Evolutionary conservation across 192 early-diverging fungal species (phyloP), one percentile per base, ranked within the genome.

Genomic region (Thamnidium elegans): DNA sequence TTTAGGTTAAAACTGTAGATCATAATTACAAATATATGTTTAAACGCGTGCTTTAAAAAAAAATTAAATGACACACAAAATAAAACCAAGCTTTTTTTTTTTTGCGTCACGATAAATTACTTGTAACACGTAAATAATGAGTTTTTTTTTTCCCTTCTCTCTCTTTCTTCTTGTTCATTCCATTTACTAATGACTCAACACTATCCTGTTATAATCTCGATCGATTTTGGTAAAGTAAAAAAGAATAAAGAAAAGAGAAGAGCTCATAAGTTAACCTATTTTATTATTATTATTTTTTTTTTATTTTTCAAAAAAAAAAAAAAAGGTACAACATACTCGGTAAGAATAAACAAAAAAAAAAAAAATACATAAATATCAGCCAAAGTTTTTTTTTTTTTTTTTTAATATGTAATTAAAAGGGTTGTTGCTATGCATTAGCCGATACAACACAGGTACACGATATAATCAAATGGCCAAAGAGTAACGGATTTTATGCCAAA

Each of bases 401-500:
- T 9, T 17, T 23, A 14, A 54, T 17, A 42, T 46, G 26, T 26
- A 26, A 26, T 26, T 26, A 26, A 26, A 26, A 53, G 67, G 77
- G 77, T 15, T 72, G 75, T 20, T 66, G 71, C 11, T 79, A 76
- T 54, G 70, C 78, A n/a, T 68, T 76, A 67, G 70, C 66, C n/a
- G 66, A 75, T 20, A 73, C 73, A 10, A 62, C 72, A 43, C 71
- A 71, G n/a, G 69, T 79, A 0, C 42, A 70, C 2, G 78, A 79
- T 23, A 79, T 76, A 52, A 79, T 76, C 1, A 71, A 74, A 21
- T 81, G 79, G 79, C 72, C 69, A 15, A 64, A 61, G 61, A 32
- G 53, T 15, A 66, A 31, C 9, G 36, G 56, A n/a, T 34, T 66
- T 21, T 71, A 71, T 47, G 55, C 70, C 21, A 71, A 71, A 50